Base-by-base conservation (phyloP, 2,329 filamentous ascomycete species). In the Thelonectria blattea region DNA sequence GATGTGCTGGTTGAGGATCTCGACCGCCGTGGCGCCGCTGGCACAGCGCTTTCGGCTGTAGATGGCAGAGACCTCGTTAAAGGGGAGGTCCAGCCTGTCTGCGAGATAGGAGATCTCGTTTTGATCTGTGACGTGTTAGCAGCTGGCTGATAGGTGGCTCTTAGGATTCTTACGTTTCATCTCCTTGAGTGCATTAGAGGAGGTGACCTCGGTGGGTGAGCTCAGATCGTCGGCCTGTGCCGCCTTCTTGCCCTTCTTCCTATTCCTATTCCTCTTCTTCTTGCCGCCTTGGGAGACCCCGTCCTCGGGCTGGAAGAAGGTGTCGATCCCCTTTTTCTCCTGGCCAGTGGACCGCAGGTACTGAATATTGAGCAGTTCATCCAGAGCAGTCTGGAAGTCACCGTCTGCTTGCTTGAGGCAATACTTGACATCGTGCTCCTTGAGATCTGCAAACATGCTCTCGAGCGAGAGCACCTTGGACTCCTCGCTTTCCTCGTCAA, bases 351-450 rank as follows among this genome's bases (percentile, higher is more conserved):
- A 86, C 59, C 92, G 87, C 5, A 97, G 87, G 70, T 89, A 92
- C 18, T 91, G 87, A 14, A 92, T 82, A 65, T 91, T 96, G 32
- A 97, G 83, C 12, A 98, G 79, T 60, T 92, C 88, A 68, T 97
- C 92, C 63, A 96, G 88, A 1, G 92, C 87, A 14, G 82, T 81
- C 59, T 88, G 85, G 41, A 91, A 85, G 65, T 92, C 86, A 0
- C 88, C 86, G 11, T 85, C 81, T 30, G 82, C 85, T 69, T 91
- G 91, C 65, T 85, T 86, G 52, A 97, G 76, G 0, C 88, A 85
- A 63, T 88, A 84, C 43, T 80, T 79, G 27, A 96, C 82, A 43
- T 91, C 88, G 49, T 88, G 85, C 0, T 79, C 78, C 48, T 88
- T 88, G 43, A 93, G 80, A 1, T 82, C 84, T 0, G 88, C 85